Conservation (phyloP, 129 eudicot genomes). For the Artemisia argyi region DNA sequence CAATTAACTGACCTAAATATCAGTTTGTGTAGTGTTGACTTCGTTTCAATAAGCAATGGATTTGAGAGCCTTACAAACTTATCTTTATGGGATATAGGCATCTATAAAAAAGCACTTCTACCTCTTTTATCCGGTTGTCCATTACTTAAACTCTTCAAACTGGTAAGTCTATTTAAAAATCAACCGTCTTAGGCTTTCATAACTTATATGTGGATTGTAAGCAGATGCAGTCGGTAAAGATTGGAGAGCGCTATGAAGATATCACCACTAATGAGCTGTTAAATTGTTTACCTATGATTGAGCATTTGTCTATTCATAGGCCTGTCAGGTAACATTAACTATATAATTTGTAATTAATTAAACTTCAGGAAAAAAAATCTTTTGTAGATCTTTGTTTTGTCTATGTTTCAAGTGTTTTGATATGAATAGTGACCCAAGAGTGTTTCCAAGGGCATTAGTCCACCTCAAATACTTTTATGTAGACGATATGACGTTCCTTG, state of each 20-base stretch:
- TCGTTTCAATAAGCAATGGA: background rate
- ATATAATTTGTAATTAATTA: background rate
- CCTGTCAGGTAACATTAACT: background rate
- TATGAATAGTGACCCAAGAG: background rate
- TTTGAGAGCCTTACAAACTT: conserved; percentile 8
- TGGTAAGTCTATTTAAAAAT: background rate
- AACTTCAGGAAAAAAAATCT: background rate
- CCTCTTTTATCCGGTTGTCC: conserved; percentile 6
- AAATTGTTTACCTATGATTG: conserved; percentile 13
- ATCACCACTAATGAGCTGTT: background rate
- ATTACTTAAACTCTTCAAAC: background rate
- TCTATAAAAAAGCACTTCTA: background rate
- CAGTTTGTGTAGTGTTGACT: background rate
- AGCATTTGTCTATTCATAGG: background rate
- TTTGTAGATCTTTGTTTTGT: background rate
- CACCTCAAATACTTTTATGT: conserved; percentile 17
- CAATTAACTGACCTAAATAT: background rate
- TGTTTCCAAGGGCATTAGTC: conserved; percentile 10
- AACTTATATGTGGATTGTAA: background rate
- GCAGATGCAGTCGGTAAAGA: background rate
- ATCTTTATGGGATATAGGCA: background rate
- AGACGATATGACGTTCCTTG: background rate
- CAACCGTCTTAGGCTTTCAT: background rate
- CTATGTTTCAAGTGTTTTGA: background rate
- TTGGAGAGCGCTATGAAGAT: background rate